Percentiles rank a stretch among this genome's conserved stretches.
phyloP scores from a whole-genome alignment of 768 basidiomycete genomes.

The Russula dissimulans region DNA sequence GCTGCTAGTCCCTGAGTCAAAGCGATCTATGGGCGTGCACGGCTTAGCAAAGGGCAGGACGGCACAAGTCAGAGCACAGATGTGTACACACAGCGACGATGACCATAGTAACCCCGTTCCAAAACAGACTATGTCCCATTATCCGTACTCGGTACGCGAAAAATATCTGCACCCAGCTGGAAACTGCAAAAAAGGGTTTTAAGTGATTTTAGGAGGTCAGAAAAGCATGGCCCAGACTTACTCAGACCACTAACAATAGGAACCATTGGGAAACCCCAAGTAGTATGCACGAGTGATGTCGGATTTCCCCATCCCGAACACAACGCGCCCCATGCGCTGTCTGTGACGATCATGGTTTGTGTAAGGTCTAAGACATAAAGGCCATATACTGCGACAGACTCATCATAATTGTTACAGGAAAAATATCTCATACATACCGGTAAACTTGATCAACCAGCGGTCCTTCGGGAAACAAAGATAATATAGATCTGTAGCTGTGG shows the following conservation, averaged over 20 bases:
- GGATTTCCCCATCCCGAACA: slow-evolving; percentile 3
- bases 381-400: not conserved
- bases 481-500: not conserved
- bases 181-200: not conserved
- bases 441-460: not conserved
- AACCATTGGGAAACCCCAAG: not conserved
- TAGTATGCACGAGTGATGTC: not conserved
- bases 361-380: slow-evolving; percentile 1
- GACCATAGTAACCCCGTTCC: not conserved
- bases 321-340: not conserved
- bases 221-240: not conserved
- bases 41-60: not conserved
- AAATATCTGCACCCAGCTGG: not conserved
- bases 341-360: not conserved
- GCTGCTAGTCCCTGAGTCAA: not conserved
- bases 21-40: not conserved
- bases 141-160: slow-evolving; percentile 2
- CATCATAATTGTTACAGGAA: not conserved
- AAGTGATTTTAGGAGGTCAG: not conserved
- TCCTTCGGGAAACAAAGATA: not conserved
- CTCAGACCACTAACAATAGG: not conserved
- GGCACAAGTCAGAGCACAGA: not conserved
- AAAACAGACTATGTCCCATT: not conserved
- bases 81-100: not conserved
- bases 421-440: not conserved